These are phyloP conservation scores for Ambispora gerdemannii DNA, from an alignment of 192 early-diverging fungal species.

Conservation along the genomic window DNA sequence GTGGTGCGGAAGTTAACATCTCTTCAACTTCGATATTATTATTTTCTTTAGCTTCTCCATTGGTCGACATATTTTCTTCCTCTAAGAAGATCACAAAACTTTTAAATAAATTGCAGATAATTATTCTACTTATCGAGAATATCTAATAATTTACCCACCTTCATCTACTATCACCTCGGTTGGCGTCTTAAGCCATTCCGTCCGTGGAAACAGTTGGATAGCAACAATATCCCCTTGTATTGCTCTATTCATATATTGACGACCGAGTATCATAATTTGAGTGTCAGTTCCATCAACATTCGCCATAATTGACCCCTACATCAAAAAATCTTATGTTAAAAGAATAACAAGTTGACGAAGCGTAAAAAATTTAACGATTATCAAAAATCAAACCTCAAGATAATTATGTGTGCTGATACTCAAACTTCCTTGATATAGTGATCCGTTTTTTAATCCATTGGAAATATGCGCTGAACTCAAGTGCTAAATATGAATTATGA, in stretches of 20 bases:
- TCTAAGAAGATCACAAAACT: constrained; percentile 27
- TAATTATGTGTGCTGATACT: constrained; percentile 85
- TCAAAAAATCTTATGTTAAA: no score
- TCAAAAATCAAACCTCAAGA: constrained; percentile 58
- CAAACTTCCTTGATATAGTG: constrained; percentile 77
- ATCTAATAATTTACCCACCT: constrained; percentile 54
- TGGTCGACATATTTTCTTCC: constrained; percentile 37
- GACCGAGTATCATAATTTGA: constrained; percentile 77
- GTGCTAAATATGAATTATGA: constrained; percentile 59
- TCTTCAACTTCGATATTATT: constrained; percentile 62
- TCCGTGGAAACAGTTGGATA: constrained; percentile 78
- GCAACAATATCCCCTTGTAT: constrained; percentile 91
- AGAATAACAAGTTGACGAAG: no score
- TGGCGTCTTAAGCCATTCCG: constrained; percentile 76
- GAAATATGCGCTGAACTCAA: constrained; percentile 71
- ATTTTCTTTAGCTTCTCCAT: constrained; percentile 63
- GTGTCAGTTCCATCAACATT: constrained; percentile 71
- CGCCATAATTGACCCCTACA: constrained; percentile 72
- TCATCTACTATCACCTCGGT: constrained; percentile 74
- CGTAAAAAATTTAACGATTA: neutral
- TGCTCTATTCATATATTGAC: constrained; percentile 82
- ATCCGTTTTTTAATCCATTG: constrained; percentile 80
- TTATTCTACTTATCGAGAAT: neutral
- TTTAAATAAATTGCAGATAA: neutral
- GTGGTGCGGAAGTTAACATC: constrained; percentile 40